phyloP scores from a whole-genome alignment of 73 alveolate species.

The Effrenium voratum region DNA sequence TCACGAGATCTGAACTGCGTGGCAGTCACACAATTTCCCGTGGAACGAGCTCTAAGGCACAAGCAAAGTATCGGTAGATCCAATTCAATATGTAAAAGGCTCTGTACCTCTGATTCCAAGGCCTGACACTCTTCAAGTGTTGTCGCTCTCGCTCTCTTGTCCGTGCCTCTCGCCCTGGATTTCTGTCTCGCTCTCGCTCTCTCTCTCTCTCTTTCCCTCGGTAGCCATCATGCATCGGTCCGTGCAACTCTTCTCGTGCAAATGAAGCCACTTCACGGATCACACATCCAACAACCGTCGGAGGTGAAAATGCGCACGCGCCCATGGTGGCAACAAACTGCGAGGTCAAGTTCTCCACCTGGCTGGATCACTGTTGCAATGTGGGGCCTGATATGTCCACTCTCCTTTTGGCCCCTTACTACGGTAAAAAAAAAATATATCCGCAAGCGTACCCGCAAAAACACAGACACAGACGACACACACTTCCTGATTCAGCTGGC shows the following conservation, averaged over 20 bases:
- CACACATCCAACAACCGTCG: constrained; percentile 90
- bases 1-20: neutral
- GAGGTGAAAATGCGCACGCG: constrained; percentile 95
- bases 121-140: no score
- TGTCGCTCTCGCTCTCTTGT: no score
- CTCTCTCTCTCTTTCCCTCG: no score
- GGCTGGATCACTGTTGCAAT: neutral
- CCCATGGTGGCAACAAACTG: constrained; percentile 98
- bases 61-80: constrained; percentile 94
- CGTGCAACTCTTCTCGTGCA: no score
- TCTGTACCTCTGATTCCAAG: constrained; percentile 96
- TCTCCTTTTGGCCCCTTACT: neutral
- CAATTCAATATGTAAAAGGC: constrained; percentile 97
- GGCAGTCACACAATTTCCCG: neutral
- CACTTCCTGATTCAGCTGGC: neutral
- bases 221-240: no score
- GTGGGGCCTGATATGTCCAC: neutral
- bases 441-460: neutral
- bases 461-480: neutral
- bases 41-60: neutral
- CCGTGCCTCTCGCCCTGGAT: no score
- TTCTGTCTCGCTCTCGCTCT: no score
- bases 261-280: no score
- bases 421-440: neutral
- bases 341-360: constrained; percentile 96